Base-by-base conservation (phyloP, 176 grass and related monocot species). In the Zoysia pacifica region DNA sequence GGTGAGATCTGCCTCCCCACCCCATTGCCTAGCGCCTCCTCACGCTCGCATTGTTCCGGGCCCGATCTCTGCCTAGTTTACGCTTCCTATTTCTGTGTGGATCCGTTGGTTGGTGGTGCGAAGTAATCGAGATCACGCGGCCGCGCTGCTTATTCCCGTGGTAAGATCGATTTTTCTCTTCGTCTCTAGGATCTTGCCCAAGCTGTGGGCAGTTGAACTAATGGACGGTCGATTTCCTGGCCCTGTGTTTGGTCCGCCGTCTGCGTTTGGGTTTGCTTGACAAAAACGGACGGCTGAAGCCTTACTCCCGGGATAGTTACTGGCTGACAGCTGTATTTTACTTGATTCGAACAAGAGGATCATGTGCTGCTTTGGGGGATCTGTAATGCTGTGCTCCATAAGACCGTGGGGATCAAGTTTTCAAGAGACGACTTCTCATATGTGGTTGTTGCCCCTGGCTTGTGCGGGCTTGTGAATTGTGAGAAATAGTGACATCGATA, bases 1-100 rank as follows among this genome's bases (percentile, higher is more conserved):
- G 79, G 85, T 87, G 48, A 77, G 79, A 82, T 87, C 42, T 0
- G 20, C 48, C 11, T 61, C 38, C 9, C 36, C 15, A 1, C 38
- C n/a, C 40, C 16, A 44, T 15, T 47, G 20, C 43, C 75, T 47
- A 14, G 5, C 9, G 15, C 47, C 20, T 16, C 38, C 28, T 5
- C 11, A 7, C 38, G 5, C 12, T 76, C 11, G 42, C 84, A 70
- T 69, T 69, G 44, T 4, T 53, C 2, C 38, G 71, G 28, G 52
- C 9, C 46, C 47, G 19, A 72, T 64, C 58, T 11, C 5, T 48
- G 1, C 44, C 43, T 2, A 6, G 4, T 14, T 58, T 20, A 9
- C 18, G 28, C 38, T 38, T 36, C 11, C 28, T 1, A n/a, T 82
- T 43, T 43, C 0, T 56, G 51, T 9, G 7, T 59, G 52, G 28